Conservation (phyloP, 257 asterid species). For the Coffea canephora region DNA sequence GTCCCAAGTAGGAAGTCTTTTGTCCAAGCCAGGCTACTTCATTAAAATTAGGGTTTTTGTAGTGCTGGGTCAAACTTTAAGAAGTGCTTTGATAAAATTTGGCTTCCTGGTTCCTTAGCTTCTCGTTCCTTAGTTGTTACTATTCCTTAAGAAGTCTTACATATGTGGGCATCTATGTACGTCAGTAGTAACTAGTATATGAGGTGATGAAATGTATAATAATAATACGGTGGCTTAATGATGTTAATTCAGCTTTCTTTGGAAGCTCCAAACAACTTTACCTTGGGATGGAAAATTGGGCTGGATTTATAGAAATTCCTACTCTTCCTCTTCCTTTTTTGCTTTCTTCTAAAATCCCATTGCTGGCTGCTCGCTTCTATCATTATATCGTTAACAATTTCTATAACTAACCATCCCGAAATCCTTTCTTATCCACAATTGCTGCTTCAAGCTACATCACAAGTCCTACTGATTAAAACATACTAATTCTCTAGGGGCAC, state of each 20-base stretch:
- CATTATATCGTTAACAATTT: no score
- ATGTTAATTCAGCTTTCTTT: no score
- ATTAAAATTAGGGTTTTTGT: no score
- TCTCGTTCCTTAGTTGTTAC: background rate
- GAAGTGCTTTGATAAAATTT: background rate
- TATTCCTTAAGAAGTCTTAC: no score
- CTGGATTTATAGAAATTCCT: background rate
- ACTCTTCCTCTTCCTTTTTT: no score
- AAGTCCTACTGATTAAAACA: background rate
- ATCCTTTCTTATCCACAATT: background rate
- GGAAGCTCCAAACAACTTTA: background rate
- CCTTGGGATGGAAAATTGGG: background rate
- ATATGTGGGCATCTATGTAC: no score
- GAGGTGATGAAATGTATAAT: no score
- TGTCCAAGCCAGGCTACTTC: background rate
- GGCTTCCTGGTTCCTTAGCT: background rate
- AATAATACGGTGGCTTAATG: background rate
- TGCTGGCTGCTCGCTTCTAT: background rate
- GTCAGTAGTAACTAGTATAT: no score
- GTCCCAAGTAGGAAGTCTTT: background rate
- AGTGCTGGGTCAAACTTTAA: background rate
- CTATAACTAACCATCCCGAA: background rate
- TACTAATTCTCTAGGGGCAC: background rate
- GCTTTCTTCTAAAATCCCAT: background rate
- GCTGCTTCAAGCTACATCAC: background rate